Evolutionary conservation across 163 green algal species (phyloP), one percentile per base, ranked within the genome.

Genomic region (Scenedesmus sp.): DNA sequence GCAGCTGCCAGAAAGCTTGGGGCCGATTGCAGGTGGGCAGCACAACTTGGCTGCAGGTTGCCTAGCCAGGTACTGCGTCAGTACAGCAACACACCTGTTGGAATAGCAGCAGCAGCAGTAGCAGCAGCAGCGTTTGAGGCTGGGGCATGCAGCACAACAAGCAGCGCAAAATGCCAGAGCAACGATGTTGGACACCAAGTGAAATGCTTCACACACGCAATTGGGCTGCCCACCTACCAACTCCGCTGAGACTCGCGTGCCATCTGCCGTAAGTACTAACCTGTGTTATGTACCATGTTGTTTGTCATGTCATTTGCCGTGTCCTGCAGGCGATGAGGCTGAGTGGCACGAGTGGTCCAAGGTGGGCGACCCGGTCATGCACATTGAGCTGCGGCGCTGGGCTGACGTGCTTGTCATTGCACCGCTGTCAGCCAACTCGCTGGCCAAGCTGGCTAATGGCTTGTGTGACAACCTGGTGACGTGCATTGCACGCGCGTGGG

Each of bases 381-480:
- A 99, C 95, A 99, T 99, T 26, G 98, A 99, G 90, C 94, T 99
- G 86, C 94, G 98, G 2, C 95, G 96, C 13, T 99, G 98, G 98
- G 98, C 98, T 2, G 98, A 99, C 82, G 89, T 96, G 0, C 85
- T 99, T 6, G 87, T 99, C 16, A 95, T 99, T 9, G 98, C 98
- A 0, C 98, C 98, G 0, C 94, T 99, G 26, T 99, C 96, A 2
- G 98, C 98, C 59, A 99, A 99, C 94, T 98, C 95, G 0, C 95
- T 99, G 60, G 98, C 98, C 74, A 99, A 99, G 92, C 57, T 97
- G 6, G 95, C 93, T 0, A 52, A 92, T 82, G 98, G 98, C 0
- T 60, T 99, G 77, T 98, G 96, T 77, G 98, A 99, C 95, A 99
- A 99, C 93, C 94, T 99, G 87, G 86, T 99, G 7, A 99, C 97